A percentile compares a stretch with the other conserved stretches of the same genome.
Conservation (phyloP, 1,284 basidiomycete genomes). For the Wallemia hederae region DNA sequence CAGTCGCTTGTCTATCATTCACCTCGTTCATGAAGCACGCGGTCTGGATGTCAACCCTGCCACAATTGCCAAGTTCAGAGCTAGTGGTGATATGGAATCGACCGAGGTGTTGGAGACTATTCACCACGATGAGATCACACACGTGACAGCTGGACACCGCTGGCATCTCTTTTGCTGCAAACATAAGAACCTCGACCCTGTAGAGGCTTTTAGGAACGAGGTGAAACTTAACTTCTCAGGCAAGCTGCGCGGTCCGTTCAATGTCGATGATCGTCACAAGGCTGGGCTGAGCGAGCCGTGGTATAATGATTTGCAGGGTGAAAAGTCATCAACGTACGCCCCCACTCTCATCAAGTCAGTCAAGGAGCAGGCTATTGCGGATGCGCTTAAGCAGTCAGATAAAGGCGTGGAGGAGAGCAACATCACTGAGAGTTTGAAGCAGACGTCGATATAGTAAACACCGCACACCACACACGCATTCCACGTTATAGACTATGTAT, state of each 20-base stretch:
- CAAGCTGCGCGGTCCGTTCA: conserved; percentile 5
- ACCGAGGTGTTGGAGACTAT: conserved; percentile 1
- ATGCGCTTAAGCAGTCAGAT: background rate
- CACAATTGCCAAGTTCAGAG: conserved; percentile 46
- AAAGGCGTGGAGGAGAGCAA: background rate
- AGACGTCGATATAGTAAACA: background rate
- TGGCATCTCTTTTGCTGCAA: conserved; percentile 24
- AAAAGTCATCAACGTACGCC: background rate
- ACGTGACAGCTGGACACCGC: background rate
- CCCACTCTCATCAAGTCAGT: background rate
- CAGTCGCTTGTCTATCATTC: conserved; percentile 55
- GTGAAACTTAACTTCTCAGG: conserved; percentile 72
- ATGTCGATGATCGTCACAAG: background rate
- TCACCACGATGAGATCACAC: background rate
- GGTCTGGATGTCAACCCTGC: conserved; percentile 62
- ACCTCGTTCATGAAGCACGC: conserved; percentile 63
- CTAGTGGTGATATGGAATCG: conserved; percentile 17
- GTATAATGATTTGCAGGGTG: conserved; percentile 1
- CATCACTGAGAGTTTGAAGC: background rate
- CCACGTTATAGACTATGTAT: background rate
- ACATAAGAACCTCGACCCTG: conserved; percentile 64
- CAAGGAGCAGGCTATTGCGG: background rate
- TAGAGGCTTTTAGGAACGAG: conserved; percentile 22
- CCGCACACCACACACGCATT: too few species aligned
- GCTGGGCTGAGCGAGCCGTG: background rate